These are phyloP conservation scores for Clarireedia paspali DNA, from an alignment of 2,329 filamentous ascomycete species.

Conservation along the genomic window DNA sequence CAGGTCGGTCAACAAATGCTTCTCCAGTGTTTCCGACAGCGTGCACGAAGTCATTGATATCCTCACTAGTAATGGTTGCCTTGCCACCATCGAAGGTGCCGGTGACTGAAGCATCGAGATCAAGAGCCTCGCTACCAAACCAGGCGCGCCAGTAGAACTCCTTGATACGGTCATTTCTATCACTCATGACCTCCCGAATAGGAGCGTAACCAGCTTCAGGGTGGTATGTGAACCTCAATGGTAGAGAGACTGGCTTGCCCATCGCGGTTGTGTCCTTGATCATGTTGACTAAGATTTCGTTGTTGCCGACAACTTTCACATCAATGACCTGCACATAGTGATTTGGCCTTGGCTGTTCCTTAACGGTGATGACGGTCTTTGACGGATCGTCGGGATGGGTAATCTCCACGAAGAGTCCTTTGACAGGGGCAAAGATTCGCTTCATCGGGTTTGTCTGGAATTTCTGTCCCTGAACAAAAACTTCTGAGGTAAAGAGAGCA, in stretches of 20 bases:
- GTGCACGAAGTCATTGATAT: slow-evolving; percentile 98
- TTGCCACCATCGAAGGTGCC: slow-evolving; percentile 86
- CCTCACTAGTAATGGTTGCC: slow-evolving; percentile 79
- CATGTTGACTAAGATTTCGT: slow-evolving; percentile 80
- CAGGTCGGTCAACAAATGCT: slow-evolving; percentile 91
- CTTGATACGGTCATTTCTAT: slow-evolving; percentile 96
- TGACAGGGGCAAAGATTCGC: slow-evolving; percentile 79
- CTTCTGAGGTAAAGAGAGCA: slow-evolving; percentile 86
- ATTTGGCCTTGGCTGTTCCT: slow-evolving; percentile 78
- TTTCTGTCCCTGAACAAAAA: slow-evolving; percentile 90
- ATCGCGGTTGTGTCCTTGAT: slow-evolving; percentile 89
- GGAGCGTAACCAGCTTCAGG: slow-evolving; percentile 96
- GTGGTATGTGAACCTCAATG: slow-evolving; percentile 85
- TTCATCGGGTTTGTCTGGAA: slow-evolving; percentile 96
- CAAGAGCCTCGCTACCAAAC: slow-evolving; percentile 81
- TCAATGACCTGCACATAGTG: slow-evolving; percentile 86
- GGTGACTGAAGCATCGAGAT: slow-evolving; percentile 78
- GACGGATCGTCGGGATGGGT: slow-evolving; percentile 69
- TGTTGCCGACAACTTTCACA: slow-evolving; percentile 65
- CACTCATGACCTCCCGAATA: slow-evolving; percentile 92
- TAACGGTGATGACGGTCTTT: slow-evolving; percentile 79
- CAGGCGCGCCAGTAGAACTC: slow-evolving; percentile 98
- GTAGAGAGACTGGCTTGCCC: slow-evolving; percentile 72
- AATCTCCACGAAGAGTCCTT: slow-evolving; percentile 87
- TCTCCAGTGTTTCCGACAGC: slow-evolving; percentile 97